Base-by-base conservation (phyloP, 202 grass and related monocot species). In the Hordeum pubiflorum region DNA sequence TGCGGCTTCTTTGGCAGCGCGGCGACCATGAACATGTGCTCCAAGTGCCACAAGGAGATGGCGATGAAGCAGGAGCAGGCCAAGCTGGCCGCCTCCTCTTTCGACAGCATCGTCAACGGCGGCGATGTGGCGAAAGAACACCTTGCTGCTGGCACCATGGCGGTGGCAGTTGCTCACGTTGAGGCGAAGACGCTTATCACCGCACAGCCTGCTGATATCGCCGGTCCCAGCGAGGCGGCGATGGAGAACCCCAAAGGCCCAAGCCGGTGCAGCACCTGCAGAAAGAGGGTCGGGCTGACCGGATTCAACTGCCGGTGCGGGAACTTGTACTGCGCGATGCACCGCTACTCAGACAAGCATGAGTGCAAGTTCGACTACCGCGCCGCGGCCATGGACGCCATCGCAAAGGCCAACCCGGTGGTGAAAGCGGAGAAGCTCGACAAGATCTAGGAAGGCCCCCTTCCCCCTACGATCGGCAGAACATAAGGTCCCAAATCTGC, bases 21-120 rank as follows among this genome's bases (percentile, higher is more conserved):
- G 0, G 81, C 94, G 1, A 94, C 94, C 5, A 94, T 92, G 86
- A 94, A 97, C 77, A 97, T 97, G 94, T 97, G 94, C 72, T 97
- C 94, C 72, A 97, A 97, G 79, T 97, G 94, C 79, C 92, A 97
- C 82, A 97, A 94, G 73, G 94, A 94, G 69, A 91, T 97, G 92
- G 83, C 92, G 20, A 64, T 81, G 76, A 94, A 97, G 82, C 81
- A 93, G 83, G 91, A 93, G 21, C 91, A 90, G 36, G 91, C 88
- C 9, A 84, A 86, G 74, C 84, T 87, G 31, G 90, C 88, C 4
- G 88, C 92, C n/a, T 89, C 94, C 63, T 94, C 92, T 58, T 89
- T 94, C 0, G 94, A 86, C 62, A 91, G 79, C 81, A 88, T 97
- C 18, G 90, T 97, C 74, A 92, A 93, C 22, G 92, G 92, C 10